These are phyloP conservation scores for Pestalotiopsis sp. DNA, from an alignment of 2,329 filamentous ascomycete genomes.

Conservation along the genomic window DNA sequence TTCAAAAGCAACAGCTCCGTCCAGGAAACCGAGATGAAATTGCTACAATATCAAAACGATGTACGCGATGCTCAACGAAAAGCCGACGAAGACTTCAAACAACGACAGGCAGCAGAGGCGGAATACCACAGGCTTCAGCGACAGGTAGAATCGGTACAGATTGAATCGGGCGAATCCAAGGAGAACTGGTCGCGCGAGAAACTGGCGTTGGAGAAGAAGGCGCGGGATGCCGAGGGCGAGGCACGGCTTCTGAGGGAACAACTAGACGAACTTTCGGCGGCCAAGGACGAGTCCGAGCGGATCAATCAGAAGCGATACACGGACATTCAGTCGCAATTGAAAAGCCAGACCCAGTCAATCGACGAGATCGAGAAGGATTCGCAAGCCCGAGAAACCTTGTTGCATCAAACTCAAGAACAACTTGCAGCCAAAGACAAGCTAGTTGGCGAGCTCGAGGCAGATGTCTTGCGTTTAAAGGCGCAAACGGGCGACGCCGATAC, in stretches of 20 bases:
- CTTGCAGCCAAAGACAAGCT: constrained; percentile 69
- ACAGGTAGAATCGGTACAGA: constrained; percentile 50
- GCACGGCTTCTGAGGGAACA: constrained; percentile 78
- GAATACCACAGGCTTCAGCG: constrained; percentile 52
- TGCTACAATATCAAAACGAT: constrained; percentile 80
- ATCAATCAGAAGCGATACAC: constrained; percentile 55
- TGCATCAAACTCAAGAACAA: constrained; percentile 66
- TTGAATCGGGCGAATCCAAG: constrained; percentile 54
- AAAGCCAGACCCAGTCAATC: constrained; percentile 46
- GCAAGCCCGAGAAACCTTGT: constrained; percentile 53
- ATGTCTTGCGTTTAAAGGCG: constrained; percentile 81
- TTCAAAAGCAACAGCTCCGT: constrained; percentile 88
- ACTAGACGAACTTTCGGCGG: constrained; percentile 67
- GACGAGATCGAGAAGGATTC: constrained; percentile 63
- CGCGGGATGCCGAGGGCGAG: constrained; percentile 73
- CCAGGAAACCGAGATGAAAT: constrained; percentile 81
- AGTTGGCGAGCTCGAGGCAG: constrained; percentile 77
- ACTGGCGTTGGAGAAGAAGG: constrained; percentile 67
- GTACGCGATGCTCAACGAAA: constrained; percentile 77
- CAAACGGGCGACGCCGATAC: constrained; percentile 87
- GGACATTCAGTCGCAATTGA: constrained; percentile 56
- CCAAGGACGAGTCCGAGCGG: constrained; percentile 71
- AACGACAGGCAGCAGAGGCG: constrained; percentile 59
- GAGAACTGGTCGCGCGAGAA: constrained; percentile 56
- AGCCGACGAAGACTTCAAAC: constrained; percentile 83